Base-by-base conservation (phyloP, 164 flowering plant genomes). In the Stephania japonica region DNA sequence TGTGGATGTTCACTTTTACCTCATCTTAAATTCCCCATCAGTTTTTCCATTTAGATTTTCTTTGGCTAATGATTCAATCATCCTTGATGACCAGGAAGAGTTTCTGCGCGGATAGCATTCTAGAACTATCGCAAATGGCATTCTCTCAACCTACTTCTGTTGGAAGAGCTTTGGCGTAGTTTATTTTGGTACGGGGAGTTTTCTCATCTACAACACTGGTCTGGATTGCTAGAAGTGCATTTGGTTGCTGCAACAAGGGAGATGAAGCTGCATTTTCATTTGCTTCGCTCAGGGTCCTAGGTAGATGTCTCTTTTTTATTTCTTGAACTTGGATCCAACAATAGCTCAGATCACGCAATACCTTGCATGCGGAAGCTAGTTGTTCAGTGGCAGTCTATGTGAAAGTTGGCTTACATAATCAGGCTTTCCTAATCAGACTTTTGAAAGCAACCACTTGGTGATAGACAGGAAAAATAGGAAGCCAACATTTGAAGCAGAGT, bases 401-500 rank as follows among this genome's bases (percentile, higher is more conserved):
- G 83, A 70, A 95, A 84, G 83, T 88, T 53, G 91, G 89, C 7
- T 84, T 70, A 72, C n/a, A n/a, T n/a, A 95, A 95, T 70, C 78
- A 89, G 44, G 73, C 89, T 97, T 84, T 32, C 38, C 38, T 32
- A 32, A 32, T 32, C 38, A 32, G 38, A 4, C 89, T 95, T 87
- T 95, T 95, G 83, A 93, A 95, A 64, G 85, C 88, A 73, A 91
- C 99, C 3, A 87, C 91, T 97, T 94, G 91, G 81, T 85, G 65
- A 70, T 32, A 41, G 44, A 32, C 38, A 32, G 14, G 41, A 50
- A 23, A 24, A 8, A 47, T 7, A 18, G 69, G 23, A 32, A 67
- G 38, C 38, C 38, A 32, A 32, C 38, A 32, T n/a, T n/a, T 32
- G 38, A 32, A 32, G n/a, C n/a, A n/a, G n/a, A n/a, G n/a, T n/a